Conservation (phyloP, 768 basidiomycete species). For the Postia placenta region DNA sequence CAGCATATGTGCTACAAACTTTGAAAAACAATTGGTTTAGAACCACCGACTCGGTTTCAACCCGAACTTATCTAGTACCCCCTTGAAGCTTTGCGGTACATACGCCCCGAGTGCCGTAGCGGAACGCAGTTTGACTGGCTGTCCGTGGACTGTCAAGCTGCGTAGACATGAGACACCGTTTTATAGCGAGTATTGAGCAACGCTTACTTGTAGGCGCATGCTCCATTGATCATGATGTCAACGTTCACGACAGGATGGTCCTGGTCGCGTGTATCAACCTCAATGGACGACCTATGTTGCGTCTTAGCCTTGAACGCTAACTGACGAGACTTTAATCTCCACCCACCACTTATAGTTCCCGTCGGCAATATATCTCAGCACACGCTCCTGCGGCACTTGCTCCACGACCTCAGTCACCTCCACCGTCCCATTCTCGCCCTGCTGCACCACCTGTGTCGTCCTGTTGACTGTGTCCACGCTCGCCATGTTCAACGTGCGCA, state of each 20-base stretch:
- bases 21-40: constrained; percentile 17
- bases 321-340: neutral
- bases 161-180: neutral
- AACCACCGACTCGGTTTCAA: constrained; percentile 54
- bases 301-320: neutral
- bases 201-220: constrained; percentile 43
- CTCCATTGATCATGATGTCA: constrained; percentile 58
- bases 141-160: constrained; percentile 44
- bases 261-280: constrained; percentile 57
- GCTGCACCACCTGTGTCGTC: constrained; percentile 21
- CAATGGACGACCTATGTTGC: constrained; percentile 53
- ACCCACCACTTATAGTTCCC: constrained; percentile 66
- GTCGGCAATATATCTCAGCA: constrained; percentile 51
- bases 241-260: constrained; percentile 46
- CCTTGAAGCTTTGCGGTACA: constrained; percentile 43
- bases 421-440: constrained; percentile 19
- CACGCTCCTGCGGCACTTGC: constrained; percentile 47
- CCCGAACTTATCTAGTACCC: constrained; percentile 51
- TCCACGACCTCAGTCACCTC: constrained; percentile 20
- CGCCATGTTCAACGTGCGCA: constrained; percentile 42
- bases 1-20: neutral
- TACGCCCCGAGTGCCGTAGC: constrained; percentile 41
- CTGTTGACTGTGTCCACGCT: constrained; percentile 39
- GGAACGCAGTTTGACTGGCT: constrained; percentile 36
- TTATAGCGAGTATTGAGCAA: too few relatives aligned